Conservation (phyloP, 2,329 filamentous ascomycete genomes). For the Hypocreales sp. region DNA sequence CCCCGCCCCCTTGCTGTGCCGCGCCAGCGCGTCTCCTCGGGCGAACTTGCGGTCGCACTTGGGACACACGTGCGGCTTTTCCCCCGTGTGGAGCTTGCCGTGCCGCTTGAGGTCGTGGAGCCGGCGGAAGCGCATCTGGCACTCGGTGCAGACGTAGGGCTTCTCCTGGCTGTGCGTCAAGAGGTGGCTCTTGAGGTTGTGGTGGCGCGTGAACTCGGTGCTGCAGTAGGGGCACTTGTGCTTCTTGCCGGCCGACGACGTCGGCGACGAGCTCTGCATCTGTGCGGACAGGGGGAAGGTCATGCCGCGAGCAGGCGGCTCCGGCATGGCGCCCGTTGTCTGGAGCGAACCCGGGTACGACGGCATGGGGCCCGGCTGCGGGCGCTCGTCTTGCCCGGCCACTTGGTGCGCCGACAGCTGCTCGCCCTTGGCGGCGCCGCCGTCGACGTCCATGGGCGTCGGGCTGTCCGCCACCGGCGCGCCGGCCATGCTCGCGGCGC, state of each 20-base stretch:
- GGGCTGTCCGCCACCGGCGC: constrained; percentile 33
- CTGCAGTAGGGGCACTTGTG: constrained; percentile 95
- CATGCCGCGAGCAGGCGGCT: constrained; percentile 34
- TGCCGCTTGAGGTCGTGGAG: constrained; percentile 93
- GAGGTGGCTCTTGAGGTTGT: constrained; percentile 94
- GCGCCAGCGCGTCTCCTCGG: constrained; percentile 81
- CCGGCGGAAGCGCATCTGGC: constrained; percentile 79
- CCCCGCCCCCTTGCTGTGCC: constrained; percentile 89
- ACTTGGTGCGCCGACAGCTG: constrained; percentile 21
- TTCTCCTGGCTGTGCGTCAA: constrained; percentile 98
- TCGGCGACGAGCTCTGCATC: constrained; percentile 34
- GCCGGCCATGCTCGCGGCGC: constrained; percentile 24
- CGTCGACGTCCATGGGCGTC: constrained; percentile 38
- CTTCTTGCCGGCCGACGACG: constrained; percentile 55
- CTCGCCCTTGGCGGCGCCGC: constrained; percentile 17
- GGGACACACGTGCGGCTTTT: constrained; percentile 85
- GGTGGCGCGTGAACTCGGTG: constrained; percentile 92
- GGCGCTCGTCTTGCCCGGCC: constrained; percentile 34
- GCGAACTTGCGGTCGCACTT: constrained; percentile 94
- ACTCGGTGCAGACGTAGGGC: constrained; percentile 87
- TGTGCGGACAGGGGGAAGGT: constrained; percentile 38
- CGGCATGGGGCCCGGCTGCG: constrained; percentile 31
- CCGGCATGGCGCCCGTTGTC: constrained; percentile 23
- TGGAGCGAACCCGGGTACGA: constrained; percentile 39
- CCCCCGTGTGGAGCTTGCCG: constrained; percentile 90